Evolutionary conservation across 441 rosid species (phyloP).

Genomic region (Kokia cookei): DNA sequence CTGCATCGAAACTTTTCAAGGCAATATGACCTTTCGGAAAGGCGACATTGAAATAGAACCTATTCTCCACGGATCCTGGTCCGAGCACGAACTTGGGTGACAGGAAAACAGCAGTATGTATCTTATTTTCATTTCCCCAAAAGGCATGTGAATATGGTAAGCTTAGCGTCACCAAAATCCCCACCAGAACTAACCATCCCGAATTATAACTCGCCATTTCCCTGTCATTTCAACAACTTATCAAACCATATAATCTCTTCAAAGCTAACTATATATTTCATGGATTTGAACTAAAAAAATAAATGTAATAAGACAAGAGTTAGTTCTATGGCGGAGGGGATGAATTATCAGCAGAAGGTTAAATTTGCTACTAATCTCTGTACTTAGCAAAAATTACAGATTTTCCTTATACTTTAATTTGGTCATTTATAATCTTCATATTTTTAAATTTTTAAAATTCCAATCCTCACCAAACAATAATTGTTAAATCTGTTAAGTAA

Average conservation of each 20-base stretch:
- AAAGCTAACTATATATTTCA: not conserved
- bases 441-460: too few relatives aligned
- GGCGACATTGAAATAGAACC: conserved; percentile 42
- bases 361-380: too few relatives aligned
- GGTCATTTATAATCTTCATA: too few relatives aligned
- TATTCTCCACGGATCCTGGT: conserved; percentile 74
- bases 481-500: too few relatives aligned
- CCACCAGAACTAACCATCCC: conserved; percentile 22
- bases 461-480: too few relatives aligned
- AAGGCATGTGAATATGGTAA: conserved; percentile 21
- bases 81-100: conserved; percentile 62
- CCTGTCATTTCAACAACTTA: conserved; percentile 23
- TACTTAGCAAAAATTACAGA: too few relatives aligned
- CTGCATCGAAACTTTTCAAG: conserved; percentile 57
- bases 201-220: conserved; percentile 23
- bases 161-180: conserved; percentile 20
- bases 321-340: not conserved
- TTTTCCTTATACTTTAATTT: too few relatives aligned
- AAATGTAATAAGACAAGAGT: not conserved
- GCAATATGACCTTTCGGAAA: conserved; percentile 88
- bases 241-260: not conserved
- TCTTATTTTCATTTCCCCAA: conserved; percentile 14
- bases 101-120: conserved; percentile 48
- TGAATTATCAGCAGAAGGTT: not conserved
- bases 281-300: not conserved